Conservation (phyloP, 768 basidiomycete genomes). For the Suillus brevipes region DNA sequence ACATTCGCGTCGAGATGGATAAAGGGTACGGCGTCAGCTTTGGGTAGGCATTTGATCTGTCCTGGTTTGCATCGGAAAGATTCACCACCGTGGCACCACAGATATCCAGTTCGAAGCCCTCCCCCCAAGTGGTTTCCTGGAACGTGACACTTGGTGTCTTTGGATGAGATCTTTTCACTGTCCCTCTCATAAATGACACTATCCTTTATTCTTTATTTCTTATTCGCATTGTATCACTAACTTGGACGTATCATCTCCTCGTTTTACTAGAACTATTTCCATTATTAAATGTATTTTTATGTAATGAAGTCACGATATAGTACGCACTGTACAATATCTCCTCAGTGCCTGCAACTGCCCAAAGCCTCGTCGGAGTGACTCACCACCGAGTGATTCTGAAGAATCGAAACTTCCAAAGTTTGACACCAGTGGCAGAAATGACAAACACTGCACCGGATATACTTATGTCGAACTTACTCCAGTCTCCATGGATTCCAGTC, state of each 20-base stretch:
- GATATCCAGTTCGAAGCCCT: constrained; percentile 46
- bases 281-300: background rate
- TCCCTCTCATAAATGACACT: background rate
- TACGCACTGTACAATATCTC: background rate
- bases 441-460: background rate
- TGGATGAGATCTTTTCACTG: background rate
- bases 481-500: too few relatives aligned
- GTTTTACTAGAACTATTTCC: background rate
- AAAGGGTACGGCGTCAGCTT: constrained; percentile 83
- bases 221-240: background rate
- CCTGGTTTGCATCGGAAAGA: constrained; percentile 1
- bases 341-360: background rate
- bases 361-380: background rate
- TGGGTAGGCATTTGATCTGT: constrained; percentile 52
- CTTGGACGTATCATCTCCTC: background rate
- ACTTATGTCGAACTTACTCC: background rate
- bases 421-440: background rate
- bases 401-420: background rate
- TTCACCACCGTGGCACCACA: constrained; percentile 19
- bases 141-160: constrained; percentile 8
- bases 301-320: background rate
- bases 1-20: constrained; percentile 81
- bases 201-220: background rate
- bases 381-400: background rate
- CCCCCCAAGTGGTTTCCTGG: constrained; percentile 40